Conservation (phyloP, 805 yeast genomes). For the Zygosaccharomyces rouxii region DNA sequence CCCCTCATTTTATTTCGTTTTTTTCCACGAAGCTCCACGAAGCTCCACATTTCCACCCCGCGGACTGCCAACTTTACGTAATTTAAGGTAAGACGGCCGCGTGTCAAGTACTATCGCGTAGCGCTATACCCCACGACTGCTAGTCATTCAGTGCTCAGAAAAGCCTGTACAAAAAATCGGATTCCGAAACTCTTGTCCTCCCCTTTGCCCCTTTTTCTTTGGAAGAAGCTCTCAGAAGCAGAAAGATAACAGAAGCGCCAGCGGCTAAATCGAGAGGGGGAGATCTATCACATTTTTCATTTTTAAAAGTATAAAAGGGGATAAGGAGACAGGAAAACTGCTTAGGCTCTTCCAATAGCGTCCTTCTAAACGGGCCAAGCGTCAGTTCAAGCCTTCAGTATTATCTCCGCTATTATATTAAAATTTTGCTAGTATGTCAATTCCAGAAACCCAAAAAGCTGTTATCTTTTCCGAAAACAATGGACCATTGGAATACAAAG, state of each 20-base stretch:
- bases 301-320: not conserved
- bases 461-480: constrained; percentile 62
- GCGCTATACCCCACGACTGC: too few species aligned
- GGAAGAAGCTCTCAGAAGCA: too few species aligned
- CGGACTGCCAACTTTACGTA: too few species aligned
- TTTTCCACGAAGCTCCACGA: not conserved
- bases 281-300: not conserved
- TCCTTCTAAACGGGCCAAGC: not conserved
- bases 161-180: too few species aligned
- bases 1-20: too few species aligned
- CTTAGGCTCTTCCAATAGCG: not conserved
- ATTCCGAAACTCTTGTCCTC: too few species aligned
- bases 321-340: not conserved
- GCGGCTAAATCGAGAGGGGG: not conserved
- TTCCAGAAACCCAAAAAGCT: constrained; percentile 70
- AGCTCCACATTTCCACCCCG: not conserved
- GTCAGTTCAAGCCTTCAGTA: not conserved
- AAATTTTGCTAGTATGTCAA: constrained; percentile 9
- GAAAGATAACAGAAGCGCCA: not conserved
- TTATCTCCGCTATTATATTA: not conserved
- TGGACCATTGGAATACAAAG: constrained; percentile 62
- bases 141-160: too few species aligned
- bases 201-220: too few species aligned
- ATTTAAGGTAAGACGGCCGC: too few species aligned
- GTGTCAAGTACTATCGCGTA: too few species aligned